Conservation (phyloP, 2,329 filamentous ascomycete species). For the Aspergillus latus region DNA sequence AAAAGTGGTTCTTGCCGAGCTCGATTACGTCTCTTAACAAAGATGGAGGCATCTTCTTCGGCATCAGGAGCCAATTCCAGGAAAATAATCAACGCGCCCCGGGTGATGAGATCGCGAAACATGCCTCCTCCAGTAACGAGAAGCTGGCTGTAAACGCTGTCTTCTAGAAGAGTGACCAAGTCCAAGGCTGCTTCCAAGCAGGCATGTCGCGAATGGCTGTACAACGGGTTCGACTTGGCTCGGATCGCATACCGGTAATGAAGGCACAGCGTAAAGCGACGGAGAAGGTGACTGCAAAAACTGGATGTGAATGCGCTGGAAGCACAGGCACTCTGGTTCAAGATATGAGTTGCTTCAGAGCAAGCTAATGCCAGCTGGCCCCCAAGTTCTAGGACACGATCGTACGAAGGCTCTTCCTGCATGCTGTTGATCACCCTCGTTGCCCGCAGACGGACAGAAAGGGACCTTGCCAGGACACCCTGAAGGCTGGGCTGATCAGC, state of each 20-base stretch:
- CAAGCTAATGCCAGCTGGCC: constrained; percentile 18
- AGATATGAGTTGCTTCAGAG: constrained; percentile 1
- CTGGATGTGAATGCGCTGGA: constrained; percentile 15
- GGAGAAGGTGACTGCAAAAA: constrained; percentile 22
- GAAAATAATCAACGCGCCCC: constrained; percentile 23
- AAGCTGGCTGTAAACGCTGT: constrained; percentile 25
- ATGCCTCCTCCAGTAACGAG: constrained; percentile 30
- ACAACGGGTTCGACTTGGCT: constrained; percentile 24
- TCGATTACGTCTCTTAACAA: constrained; percentile 13
- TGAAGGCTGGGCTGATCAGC: background rate
- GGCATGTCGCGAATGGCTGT: constrained; percentile 27
- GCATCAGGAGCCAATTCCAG: constrained; percentile 19
- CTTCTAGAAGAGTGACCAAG: constrained; percentile 26
- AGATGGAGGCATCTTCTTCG: constrained; percentile 14
- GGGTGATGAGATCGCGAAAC: constrained; percentile 31
- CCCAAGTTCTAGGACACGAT: constrained; percentile 22
- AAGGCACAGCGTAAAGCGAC: constrained; percentile 24
- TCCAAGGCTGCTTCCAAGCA: constrained; percentile 29
- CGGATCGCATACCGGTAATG: constrained; percentile 28
- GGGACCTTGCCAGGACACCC: constrained; percentile 15
- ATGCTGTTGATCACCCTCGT: constrained; percentile 24
- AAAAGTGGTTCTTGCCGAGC: constrained; percentile 17
- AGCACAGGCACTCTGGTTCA: background rate
- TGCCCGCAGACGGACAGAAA: constrained; percentile 17
- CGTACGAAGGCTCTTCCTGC: constrained; percentile 21